A percentile compares a stretch with the other conserved stretches of the same genome.
phyloP scores from a whole-genome alignment of 331 rosid species.

The Cucumis variabilis region DNA sequence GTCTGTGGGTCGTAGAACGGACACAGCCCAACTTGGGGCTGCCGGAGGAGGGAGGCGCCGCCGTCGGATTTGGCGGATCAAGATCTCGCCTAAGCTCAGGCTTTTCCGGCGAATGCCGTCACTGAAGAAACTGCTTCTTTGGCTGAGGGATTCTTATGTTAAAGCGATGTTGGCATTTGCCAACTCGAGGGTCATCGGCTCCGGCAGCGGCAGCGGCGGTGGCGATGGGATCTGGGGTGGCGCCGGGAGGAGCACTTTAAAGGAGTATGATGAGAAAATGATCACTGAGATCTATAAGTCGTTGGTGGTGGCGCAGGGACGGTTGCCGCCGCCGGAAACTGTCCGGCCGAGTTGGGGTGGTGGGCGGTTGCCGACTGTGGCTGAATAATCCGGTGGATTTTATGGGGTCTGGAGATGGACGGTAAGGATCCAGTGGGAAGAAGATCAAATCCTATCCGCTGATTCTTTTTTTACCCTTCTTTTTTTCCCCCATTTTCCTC shows the following conservation, averaged over 20 bases:
- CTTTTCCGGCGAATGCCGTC: slow-evolving; percentile 48
- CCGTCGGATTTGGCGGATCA: slow-evolving; percentile 58
- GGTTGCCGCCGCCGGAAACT: not conserved
- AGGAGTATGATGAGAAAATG: slow-evolving; percentile 86
- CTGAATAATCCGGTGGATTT: slow-evolving; percentile 3
- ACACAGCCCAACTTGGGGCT: slow-evolving; percentile 44
- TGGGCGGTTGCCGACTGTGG: slow-evolving; percentile 9
- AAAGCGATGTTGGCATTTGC: slow-evolving; percentile 75
- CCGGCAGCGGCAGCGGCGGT: slow-evolving; percentile 45
- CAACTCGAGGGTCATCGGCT: slow-evolving; percentile 52
- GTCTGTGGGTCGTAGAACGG: slow-evolving; percentile 31
- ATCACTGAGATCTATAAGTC: slow-evolving; percentile 59
- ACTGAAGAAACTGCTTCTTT: slow-evolving; percentile 63
- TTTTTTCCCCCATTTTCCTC: not conserved
- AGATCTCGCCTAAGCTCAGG: slow-evolving; percentile 52
- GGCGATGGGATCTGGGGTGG: slow-evolving; percentile 4
- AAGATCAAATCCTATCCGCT: slow-evolving; percentile 19
- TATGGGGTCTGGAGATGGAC: not conserved
- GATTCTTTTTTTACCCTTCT: not conserved
- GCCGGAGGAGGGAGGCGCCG: slow-evolving; percentile 25
- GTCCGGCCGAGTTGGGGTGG: not conserved
- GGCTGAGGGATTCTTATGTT: slow-evolving; percentile 84
- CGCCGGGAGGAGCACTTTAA: slow-evolving; percentile 45
- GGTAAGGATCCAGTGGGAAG: slow-evolving; percentile 5
- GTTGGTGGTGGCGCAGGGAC: slow-evolving; percentile 34